A percentile compares a stretch with the other conserved stretches of the same genome.
These are phyloP conservation scores for Aegilops bicornis DNA, from an alignment of 176 grass and related monocot genomes.

Conservation along the genomic window DNA sequence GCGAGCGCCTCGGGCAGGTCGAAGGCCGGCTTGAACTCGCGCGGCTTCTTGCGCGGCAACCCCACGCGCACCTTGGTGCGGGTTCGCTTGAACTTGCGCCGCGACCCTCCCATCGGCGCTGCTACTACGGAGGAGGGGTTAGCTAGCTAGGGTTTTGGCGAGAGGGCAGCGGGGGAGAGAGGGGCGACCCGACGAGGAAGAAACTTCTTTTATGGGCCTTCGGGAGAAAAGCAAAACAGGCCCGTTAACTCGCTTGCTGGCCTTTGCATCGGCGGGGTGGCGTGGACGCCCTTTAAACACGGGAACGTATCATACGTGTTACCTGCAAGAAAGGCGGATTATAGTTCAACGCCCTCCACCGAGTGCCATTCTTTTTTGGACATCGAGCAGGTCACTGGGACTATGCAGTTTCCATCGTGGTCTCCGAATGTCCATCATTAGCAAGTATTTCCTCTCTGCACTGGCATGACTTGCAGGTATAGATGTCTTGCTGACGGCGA, in stretches of 20 bases:
- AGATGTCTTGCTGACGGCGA: too few relatives aligned
- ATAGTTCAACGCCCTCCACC: too few relatives aligned
- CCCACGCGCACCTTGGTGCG: constrained; percentile 74
- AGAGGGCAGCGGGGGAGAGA: neutral
- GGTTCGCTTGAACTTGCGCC: constrained; percentile 87
- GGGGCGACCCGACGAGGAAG: neutral
- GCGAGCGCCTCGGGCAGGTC: constrained; percentile 56
- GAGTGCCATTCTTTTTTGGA: too few relatives aligned
- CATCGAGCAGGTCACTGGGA: too few relatives aligned
- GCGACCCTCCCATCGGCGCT: constrained; percentile 64
- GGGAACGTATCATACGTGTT: too few relatives aligned
- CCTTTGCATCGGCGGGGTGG: neutral
- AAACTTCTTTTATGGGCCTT: constrained; percentile 19
- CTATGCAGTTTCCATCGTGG: too few relatives aligned
- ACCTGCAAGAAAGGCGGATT: too few relatives aligned
- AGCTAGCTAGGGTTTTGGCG: constrained; percentile 28
- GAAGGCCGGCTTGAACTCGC: constrained; percentile 75
- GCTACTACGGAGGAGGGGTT: neutral
- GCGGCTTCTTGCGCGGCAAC: constrained; percentile 68
- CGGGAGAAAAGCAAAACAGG: neutral
- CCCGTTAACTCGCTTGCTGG: neutral
- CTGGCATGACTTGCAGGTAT: too few relatives aligned
- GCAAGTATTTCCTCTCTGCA: too few relatives aligned
- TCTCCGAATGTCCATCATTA: too few relatives aligned
- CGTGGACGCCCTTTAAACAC: neutral